These are phyloP conservation scores for Xylaria sp. DNA, from an alignment of 2,329 filamentous ascomycete genomes.

Conservation along the genomic window DNA sequence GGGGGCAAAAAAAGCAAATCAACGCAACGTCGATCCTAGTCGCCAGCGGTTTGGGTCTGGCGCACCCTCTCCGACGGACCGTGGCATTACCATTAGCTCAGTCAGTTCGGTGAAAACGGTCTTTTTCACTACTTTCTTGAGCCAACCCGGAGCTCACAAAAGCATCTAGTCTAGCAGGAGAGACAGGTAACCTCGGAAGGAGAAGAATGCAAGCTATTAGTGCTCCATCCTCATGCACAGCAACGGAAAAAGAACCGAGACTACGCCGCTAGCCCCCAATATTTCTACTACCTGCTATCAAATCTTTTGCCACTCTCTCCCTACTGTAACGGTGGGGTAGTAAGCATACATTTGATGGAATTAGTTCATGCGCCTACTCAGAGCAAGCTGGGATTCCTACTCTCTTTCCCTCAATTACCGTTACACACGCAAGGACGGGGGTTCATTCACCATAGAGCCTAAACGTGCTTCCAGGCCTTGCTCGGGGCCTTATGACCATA, in stretches of 20 bases:
- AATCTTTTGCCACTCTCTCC: not conserved
- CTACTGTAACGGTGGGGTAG: not conserved
- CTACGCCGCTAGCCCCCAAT: not conserved
- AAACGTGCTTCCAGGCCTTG: not conserved
- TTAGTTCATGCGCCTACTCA: conserved; percentile 15
- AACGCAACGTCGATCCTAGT: conserved; percentile 32
- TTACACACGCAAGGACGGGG: conserved; percentile 30
- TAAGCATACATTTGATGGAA: conserved; percentile 21
- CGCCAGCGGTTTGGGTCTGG: conserved; percentile 21
- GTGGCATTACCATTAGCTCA: not conserved
- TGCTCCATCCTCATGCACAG: not conserved
- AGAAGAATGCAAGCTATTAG: not conserved
- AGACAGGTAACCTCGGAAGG: not conserved
- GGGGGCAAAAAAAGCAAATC: conserved; percentile 23
- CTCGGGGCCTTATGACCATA: not conserved
- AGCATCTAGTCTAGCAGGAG: no score
- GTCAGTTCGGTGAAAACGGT: conserved; percentile 18
- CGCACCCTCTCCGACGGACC: conserved; percentile 13
- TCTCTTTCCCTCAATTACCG: conserved; percentile 6
- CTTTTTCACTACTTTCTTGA: not conserved
- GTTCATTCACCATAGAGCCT: not conserved
- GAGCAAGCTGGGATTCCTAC: conserved; percentile 15
- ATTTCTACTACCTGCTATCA: not conserved
- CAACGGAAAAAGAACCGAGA: not conserved
- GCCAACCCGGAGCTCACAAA: not conserved